Base-by-base conservation (phyloP, 495 filamentous ascomycete genomes). In the Xylaria nigripes region DNA sequence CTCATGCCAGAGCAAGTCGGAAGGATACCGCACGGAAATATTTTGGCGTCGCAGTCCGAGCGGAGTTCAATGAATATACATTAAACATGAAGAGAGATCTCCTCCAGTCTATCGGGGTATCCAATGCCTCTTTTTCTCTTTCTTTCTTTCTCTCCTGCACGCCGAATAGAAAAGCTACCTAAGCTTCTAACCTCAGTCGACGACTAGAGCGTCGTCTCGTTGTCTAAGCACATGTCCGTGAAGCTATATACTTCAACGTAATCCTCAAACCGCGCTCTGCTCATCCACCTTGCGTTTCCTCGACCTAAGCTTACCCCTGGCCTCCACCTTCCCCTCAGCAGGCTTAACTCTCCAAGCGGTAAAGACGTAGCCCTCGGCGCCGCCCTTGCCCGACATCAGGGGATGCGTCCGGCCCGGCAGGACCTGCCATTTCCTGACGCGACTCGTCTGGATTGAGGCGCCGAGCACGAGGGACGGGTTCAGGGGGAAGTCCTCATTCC, bases 401-500 rank as follows among this genome's bases (percentile, higher is more conserved):
- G 93, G 93, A 71, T 98, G 93, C 50, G 93, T 96, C 45, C 93
- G 75, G 3, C 90, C 89, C 0, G 93, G 94, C 25, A 97, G 70
- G 1, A 95, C 90, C 73, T 98, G 93, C 86, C 87, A 97, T 25
- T 76, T 73, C 47, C 87, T 78, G 16, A 83, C 81, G 12, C 86
- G 76, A 12, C 81, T 82, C 7, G 82, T 89, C 65, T 97, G 89
- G 46, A 98, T 73, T 32, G 80, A 83, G 9, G 89, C 83, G 1
- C 84, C 86, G 10, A 97, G 76, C 15, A 98, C 57, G 22, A 93
- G 68, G 9, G 87, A 86, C 6, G 93, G 93, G 59, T 97, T 87
- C 6, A 95, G 64, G 0, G 85, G 81, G 68, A 95, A 96, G 50
- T 89, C 84, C 1, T 84, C 77, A 45, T 77, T 77, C 3, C 85